Conservation (phyloP, 1,139 yeast genomes). For the Suhomyces anneliseae region DNA sequence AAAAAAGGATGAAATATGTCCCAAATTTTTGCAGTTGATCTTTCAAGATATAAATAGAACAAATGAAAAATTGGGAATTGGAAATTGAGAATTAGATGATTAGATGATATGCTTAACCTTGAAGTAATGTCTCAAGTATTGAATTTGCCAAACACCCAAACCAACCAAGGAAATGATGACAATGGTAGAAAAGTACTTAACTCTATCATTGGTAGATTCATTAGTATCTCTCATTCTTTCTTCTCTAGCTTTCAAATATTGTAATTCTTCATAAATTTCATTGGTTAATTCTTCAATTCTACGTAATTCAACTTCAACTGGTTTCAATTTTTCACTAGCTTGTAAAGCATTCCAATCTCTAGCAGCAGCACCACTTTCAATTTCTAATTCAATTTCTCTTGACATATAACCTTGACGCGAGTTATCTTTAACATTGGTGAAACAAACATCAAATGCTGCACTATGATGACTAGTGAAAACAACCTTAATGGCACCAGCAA, state of each 20-base stretch:
- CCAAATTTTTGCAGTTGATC: too few relatives aligned
- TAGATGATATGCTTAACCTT: conserved; percentile 90
- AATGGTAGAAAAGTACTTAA: conserved; percentile 75
- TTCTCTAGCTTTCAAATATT: conserved; percentile 83
- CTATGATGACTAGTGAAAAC: conserved; percentile 84
- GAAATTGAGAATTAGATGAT: conserved; percentile 5
- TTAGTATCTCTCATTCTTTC: conserved; percentile 93
- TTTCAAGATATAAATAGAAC: too few relatives aligned
- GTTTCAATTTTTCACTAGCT: conserved; percentile 89
- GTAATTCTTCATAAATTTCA: conserved; percentile 75
- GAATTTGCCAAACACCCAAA: conserved; percentile 89
- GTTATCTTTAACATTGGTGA: conserved; percentile 61
- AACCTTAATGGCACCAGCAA: conserved; percentile 64
- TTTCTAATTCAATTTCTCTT: conserved; percentile 81
- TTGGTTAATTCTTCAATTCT: conserved; percentile 79
- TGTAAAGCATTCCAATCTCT: conserved; percentile 97
- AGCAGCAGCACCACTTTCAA: conserved; percentile 95
- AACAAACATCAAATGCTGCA: conserved; percentile 89
- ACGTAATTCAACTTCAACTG: conserved; percentile 85
- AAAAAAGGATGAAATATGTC: too few relatives aligned
- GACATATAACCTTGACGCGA: conserved; percentile 27
- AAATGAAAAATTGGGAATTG: too few relatives aligned
- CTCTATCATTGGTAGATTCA: conserved; percentile 87
- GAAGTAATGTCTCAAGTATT: conserved; percentile 89
- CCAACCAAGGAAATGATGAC: conserved; percentile 68